These are phyloP conservation scores for Fusarium sp. DNA, from an alignment of 2,329 filamentous ascomycete genomes.

Conservation along the genomic window DNA sequence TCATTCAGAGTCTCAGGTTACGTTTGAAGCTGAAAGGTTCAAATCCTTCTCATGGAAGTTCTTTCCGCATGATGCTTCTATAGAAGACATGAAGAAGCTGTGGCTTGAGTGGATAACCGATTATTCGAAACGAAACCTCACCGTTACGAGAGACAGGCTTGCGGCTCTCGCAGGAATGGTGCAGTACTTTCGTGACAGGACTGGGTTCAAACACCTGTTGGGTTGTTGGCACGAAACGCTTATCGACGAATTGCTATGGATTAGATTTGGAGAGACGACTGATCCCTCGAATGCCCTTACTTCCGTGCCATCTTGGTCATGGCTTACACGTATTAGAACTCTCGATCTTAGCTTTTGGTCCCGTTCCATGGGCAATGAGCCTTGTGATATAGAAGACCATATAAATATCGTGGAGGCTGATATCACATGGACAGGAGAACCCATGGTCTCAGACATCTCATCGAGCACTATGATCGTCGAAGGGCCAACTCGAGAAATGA, in stretches of 20 bases:
- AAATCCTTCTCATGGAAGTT: neutral
- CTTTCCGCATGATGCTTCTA: neutral
- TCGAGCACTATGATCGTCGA: neutral
- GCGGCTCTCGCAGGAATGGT: slow-evolving; percentile 5
- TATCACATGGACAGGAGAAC: neutral
- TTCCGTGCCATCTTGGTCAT: slow-evolving; percentile 12
- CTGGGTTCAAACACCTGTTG: neutral
- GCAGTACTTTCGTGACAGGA: neutral
- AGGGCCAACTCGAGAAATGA: neutral
- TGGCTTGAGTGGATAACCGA: slow-evolving; percentile 19
- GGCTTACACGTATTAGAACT: neutral
- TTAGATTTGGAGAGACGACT: neutral
- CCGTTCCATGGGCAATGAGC: neutral
- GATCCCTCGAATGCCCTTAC: neutral
- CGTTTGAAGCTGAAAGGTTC: neutral
- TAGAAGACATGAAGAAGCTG: neutral
- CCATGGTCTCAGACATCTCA: neutral
- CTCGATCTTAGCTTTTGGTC: neutral
- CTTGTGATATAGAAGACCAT: neutral
- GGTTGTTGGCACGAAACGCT: slow-evolving; percentile 11
- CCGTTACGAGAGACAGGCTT: neutral
- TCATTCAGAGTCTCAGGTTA: slow-evolving; percentile 1
- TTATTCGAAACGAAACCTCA: slow-evolving; percentile 9
- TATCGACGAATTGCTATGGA: slow-evolving; percentile 2
- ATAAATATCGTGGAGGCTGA: neutral